phyloP scores from a whole-genome alignment of 768 basidiomycete genomes.

The Lentinula boryana region DNA sequence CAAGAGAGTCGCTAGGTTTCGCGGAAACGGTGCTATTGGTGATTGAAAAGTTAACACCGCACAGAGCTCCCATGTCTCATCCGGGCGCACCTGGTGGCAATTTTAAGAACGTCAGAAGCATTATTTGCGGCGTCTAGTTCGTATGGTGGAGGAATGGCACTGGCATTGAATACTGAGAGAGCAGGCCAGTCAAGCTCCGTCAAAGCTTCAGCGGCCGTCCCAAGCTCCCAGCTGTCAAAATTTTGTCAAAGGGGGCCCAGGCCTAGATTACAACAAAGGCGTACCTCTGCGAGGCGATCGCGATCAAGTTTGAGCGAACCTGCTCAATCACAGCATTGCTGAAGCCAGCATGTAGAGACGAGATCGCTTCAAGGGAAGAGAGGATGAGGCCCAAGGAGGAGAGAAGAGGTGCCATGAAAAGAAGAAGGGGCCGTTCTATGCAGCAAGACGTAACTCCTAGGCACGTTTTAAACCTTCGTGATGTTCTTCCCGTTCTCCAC shows the following conservation, averaged over 20 bases:
- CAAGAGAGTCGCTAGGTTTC: constrained; percentile 28
- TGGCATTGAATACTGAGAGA: constrained; percentile 42
- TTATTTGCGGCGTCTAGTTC: constrained; percentile 20
- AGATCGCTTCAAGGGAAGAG: neutral
- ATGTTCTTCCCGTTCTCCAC: neutral
- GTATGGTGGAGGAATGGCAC: constrained; percentile 34
- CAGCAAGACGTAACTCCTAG: neutral
- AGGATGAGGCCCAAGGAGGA: neutral
- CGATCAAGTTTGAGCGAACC: constrained; percentile 18
- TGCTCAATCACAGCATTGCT: constrained; percentile 11
- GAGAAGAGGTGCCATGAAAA: neutral
- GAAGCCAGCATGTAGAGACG: constrained; percentile 11
- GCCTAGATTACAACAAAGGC: neutral
- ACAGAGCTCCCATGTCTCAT: neutral
- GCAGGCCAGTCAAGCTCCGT: constrained; percentile 44
- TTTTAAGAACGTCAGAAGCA: constrained; percentile 34
- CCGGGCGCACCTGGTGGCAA: constrained; percentile 29
- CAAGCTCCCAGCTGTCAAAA: constrained; percentile 50
- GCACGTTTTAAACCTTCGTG: neutral
- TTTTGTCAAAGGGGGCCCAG: neutral
- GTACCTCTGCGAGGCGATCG: constrained; percentile 23
- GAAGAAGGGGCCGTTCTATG: neutral
- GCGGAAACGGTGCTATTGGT: constrained; percentile 27
- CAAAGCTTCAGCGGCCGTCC: constrained; percentile 51
- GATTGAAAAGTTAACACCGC: neutral